Percentiles rank a stretch among this genome's conserved stretches.
Conservation (phyloP, 768 basidiomycete genomes). For the Xanthoconium stramineum region DNA sequence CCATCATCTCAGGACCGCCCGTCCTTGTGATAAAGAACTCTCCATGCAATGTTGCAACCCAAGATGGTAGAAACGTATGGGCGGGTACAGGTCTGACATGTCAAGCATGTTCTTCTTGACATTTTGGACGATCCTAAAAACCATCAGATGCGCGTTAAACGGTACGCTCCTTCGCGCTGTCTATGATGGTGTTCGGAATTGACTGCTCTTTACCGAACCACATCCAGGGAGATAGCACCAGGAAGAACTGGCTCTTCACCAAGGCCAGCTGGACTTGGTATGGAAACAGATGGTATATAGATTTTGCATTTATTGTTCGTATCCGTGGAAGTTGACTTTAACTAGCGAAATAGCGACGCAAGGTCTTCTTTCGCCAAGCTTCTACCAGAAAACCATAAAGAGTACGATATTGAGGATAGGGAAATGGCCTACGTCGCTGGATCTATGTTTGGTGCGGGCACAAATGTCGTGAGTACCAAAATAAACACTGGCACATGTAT, state of each 20-base stretch:
- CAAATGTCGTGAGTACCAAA: conserved; percentile 6
- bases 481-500: too few species aligned
- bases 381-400: not conserved
- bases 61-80: conserved; percentile 32
- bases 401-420: too few species aligned
- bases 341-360: not conserved
- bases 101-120: conserved; percentile 34
- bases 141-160: conserved; percentile 4
- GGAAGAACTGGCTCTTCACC: conserved; percentile 6
- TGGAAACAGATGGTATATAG: conserved; percentile 3
- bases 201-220: not conserved
- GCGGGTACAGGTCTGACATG: conserved; percentile 31
- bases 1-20: too few species aligned
- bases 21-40: conserved; percentile 16
- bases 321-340: too few species aligned
- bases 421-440: too few species aligned
- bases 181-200: too few species aligned
- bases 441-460: conserved; percentile 7
- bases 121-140: conserved; percentile 31
- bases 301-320: too few species aligned
- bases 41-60: conserved; percentile 36
- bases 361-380: conserved; percentile 3
- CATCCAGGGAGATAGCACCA: conserved; percentile 2
- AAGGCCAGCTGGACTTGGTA: conserved; percentile 2
- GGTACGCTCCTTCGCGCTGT: not conserved